Evolutionary conservation across 257 asterid genomes (phyloP).

Genomic region (Linderniella brevidens): DNA sequence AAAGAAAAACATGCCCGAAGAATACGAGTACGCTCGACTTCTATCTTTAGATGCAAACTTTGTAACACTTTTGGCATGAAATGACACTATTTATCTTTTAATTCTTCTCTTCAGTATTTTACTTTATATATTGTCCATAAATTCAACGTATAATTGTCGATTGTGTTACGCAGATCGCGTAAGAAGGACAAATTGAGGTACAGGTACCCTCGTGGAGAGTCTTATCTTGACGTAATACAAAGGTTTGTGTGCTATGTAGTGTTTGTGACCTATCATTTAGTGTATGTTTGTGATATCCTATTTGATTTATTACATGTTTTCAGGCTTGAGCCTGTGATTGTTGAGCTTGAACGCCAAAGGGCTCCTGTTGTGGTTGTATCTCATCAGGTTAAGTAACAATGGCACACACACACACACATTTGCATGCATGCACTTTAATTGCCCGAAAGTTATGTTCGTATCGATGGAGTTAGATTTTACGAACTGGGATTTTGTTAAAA

Average conservation of each 20-base stretch:
- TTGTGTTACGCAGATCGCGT: slow-evolving; percentile 42
- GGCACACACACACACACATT: slow-evolving; percentile 9
- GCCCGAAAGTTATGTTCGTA: background rate
- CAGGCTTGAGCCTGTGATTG: slow-evolving; percentile 97
- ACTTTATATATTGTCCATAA: too few species aligned
- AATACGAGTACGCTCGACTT: slow-evolving; percentile 47
- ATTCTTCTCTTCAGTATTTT: too few species aligned
- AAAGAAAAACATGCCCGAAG: slow-evolving; percentile 97
- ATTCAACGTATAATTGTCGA: background rate
- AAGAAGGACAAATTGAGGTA: slow-evolving; percentile 93
- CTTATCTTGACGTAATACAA: slow-evolving; percentile 96
- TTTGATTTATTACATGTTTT: slow-evolving; percentile 12
- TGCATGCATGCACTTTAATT: background rate
- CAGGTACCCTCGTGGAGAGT: slow-evolving; percentile 97
- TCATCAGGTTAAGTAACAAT: slow-evolving; percentile 62
- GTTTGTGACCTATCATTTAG: slow-evolving; percentile 2
- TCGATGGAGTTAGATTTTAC: background rate
- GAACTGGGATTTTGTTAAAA: too few species aligned
- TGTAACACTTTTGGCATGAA: too few species aligned
- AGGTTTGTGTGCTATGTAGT: slow-evolving; percentile 40
- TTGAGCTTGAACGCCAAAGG: slow-evolving; percentile 93
- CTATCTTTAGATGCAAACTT: too few species aligned
- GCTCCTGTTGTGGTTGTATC: slow-evolving; percentile 98
- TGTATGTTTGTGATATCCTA: slow-evolving; percentile 3
- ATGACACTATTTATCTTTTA: slow-evolving; percentile 15